A percentile compares a stretch with the other conserved stretches of the same genome.
Evolutionary conservation across 139 green algal genomes (phyloP).

Genomic region (Coccomyxa sp.): DNA sequence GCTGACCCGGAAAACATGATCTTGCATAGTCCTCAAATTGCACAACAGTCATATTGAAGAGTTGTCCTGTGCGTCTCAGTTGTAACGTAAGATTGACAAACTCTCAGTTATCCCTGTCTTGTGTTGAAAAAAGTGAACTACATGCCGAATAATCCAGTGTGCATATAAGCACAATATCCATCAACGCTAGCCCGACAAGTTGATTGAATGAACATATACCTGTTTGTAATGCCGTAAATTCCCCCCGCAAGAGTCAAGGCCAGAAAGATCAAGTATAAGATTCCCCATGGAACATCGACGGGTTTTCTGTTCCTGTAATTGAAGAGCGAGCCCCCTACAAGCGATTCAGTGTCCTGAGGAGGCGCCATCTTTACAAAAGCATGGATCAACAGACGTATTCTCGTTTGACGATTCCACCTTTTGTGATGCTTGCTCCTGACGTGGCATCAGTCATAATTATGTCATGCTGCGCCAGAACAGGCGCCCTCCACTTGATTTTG

Average conservation of each 20-base stretch:
- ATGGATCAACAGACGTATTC: too few species aligned
- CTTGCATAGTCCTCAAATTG: neutral
- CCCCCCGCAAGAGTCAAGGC: slow-evolving; percentile 10
- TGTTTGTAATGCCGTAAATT: slow-evolving; percentile 9
- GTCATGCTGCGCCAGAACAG: too few species aligned
- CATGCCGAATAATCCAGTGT: too few species aligned
- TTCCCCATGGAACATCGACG: slow-evolving; percentile 6
- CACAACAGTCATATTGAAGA: neutral
- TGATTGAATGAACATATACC: neutral
- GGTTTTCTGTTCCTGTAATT: slow-evolving; percentile 7
- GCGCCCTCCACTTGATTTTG: too few species aligned
- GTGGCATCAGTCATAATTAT: too few species aligned
- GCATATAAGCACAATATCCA: too few species aligned
- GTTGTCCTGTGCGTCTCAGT: neutral
- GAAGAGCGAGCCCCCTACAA: neutral
- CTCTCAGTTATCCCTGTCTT: too few species aligned
- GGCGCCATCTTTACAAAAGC: neutral
- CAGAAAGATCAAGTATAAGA: slow-evolving; percentile 8
- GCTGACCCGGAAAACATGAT: neutral
- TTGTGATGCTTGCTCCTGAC: too few species aligned
- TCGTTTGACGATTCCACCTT: too few species aligned
- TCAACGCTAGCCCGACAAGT: too few species aligned
- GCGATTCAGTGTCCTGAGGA: neutral
- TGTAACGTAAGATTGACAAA: too few species aligned
- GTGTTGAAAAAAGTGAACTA: too few species aligned